phyloP scores from a whole-genome alignment of 352 stramenopile species.

The Pythium vanterpoolii region DNA sequence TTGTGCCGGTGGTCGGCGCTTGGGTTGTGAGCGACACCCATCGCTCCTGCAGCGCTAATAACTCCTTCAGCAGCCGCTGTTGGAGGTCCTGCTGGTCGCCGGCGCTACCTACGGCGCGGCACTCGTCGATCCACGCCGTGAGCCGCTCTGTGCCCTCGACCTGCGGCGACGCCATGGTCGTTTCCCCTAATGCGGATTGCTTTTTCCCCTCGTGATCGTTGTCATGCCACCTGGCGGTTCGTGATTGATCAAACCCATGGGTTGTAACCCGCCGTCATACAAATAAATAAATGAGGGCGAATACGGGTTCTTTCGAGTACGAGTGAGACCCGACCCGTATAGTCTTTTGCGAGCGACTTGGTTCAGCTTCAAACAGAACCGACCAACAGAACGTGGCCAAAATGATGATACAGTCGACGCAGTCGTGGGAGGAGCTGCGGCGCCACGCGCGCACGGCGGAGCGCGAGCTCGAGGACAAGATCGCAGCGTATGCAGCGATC shows the following conservation, averaged over 20 bases:
- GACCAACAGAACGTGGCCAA: not conserved
- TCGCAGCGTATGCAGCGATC: constrained; percentile 58
- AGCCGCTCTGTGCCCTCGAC: constrained; percentile 21
- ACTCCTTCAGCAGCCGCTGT: constrained; percentile 33
- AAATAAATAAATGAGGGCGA: constrained; percentile 2
- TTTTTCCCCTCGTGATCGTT: not conserved
- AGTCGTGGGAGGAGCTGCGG: constrained; percentile 78
- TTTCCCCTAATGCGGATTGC: not conserved
- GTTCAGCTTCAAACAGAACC: constrained; percentile 18
- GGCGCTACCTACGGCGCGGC: constrained; percentile 10
- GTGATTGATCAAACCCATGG: constrained; percentile 19
- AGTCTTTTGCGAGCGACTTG: not conserved
- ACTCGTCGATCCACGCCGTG: constrained; percentile 26
- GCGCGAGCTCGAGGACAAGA: constrained; percentile 79
- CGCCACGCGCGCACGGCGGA: constrained; percentile 66
- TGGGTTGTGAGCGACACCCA: constrained; percentile 39
- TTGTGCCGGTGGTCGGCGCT: not conserved
- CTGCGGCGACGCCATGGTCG: constrained; percentile 12
- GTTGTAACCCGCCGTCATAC: constrained; percentile 1
- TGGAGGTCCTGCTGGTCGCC: constrained; percentile 24
- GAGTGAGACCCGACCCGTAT: not conserved
- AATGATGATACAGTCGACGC: constrained; percentile 58
- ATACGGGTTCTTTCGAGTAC: not conserved
- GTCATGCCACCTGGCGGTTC: constrained; percentile 21
- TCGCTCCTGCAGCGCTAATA: constrained; percentile 55